Evolutionary conservation across 768 basidiomycete genomes (phyloP), one percentile per base, ranked within the genome.

Genomic region (Mycena rosella): DNA sequence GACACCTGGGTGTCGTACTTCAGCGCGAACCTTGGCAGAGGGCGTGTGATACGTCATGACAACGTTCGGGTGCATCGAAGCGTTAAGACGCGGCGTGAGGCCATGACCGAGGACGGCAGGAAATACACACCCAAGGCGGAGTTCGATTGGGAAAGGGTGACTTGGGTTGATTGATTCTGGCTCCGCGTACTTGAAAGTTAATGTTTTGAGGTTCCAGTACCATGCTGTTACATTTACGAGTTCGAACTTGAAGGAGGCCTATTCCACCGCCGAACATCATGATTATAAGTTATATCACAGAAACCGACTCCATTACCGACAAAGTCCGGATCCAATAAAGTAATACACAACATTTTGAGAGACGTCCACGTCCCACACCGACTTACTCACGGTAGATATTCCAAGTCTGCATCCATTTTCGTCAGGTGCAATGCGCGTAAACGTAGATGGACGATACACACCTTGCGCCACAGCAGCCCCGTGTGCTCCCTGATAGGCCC

Each of bases 401-500:
- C 65, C 65, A 66, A 32, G 24, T 66, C 65, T 66, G 36, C 27
- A 9, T 66, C 27, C 27, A 9, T 18, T 22, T 17, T 22, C 36
- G 48, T 64, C 45, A 63, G 49, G 27, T 18, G 22, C n/a, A n/a
- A n/a, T n/a, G n/a, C n/a, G n/a, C n/a, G n/a, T 24, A 40, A 10
- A 40, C 4, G 14, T 18, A 22, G 22, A 20, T 5, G 44, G 48
- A 45, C 45, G 64, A 63, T 40, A 24, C 85, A 13, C 60, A 88
- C 87, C 79, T 85, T 82, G 42, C 96, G 86, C 96, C 96, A 98
- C 63, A 79, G 75, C 69, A 96, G 80, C 0, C 96, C 95, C 85
- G 85, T 87, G 73, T 95, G 88, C 0, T 96, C 88, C 57, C 84
- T 85, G 63, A 98, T 84, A 6, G 96, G 93, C 0, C 97, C 98